Percentiles rank a stretch among this genome's conserved stretches.
These are phyloP conservation scores for Oryza nivara DNA, from an alignment of 176 grass and related monocot genomes.

Conservation along the genomic window DNA sequence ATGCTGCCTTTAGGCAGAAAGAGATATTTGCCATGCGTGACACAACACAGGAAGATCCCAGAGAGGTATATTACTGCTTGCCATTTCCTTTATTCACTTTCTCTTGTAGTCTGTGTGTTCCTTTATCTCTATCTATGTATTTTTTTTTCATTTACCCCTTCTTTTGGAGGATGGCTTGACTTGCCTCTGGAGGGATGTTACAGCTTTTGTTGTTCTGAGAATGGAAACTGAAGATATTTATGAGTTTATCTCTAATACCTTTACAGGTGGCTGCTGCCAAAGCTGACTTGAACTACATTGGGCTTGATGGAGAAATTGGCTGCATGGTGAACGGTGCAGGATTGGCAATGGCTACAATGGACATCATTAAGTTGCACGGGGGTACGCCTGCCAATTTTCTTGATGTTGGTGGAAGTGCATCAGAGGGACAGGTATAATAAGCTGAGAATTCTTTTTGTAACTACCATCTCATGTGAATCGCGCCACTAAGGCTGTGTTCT, in stretches of 20 bases:
- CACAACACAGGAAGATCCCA: constrained; percentile 95
- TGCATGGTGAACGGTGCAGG: constrained; percentile 99
- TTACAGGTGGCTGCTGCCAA: constrained; percentile 87
- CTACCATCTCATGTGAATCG: constrained; percentile 13
- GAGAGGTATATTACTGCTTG: constrained; percentile 58
- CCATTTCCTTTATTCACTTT: constrained; percentile 7
- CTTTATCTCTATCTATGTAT: not conserved
- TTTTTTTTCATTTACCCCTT: not conserved
- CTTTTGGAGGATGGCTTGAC: not conserved
- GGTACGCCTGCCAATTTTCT: constrained; percentile 99
- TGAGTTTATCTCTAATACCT: constrained; percentile 20
- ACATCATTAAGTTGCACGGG: constrained; percentile 98
- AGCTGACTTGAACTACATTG: constrained; percentile 98
- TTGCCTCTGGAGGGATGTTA: not conserved
- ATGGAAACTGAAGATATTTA: constrained; percentile 10
- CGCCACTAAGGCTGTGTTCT: not conserved
- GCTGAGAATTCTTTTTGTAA: constrained; percentile 14
- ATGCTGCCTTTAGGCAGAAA: constrained; percentile 94
- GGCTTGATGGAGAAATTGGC: constrained; percentile 98
- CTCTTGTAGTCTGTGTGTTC: not conserved
- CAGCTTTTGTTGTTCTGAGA: constrained; percentile 1
- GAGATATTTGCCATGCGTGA: constrained; percentile 92
- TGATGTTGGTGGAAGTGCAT: constrained; percentile 98
- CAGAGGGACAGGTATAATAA: constrained; percentile 84
- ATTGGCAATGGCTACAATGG: constrained; percentile 99